Evolutionary conservation across 208 protist species (phyloP).

Genomic region (Herpetomonas muscarum): DNA sequence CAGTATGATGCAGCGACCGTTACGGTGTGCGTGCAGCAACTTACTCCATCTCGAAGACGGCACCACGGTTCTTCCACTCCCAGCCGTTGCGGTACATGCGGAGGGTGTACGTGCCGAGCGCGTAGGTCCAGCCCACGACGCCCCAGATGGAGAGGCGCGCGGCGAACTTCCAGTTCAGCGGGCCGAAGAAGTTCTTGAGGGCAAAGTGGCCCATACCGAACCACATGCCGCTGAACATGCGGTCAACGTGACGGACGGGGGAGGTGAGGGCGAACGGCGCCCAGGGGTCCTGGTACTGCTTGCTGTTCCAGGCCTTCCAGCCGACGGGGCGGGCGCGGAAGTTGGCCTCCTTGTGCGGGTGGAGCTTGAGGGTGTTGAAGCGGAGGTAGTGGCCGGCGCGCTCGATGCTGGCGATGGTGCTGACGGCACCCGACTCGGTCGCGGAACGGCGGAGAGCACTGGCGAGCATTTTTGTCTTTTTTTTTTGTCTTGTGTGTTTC

Average conservation of each 20-base stretch:
- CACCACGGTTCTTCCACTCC: conserved; percentile 87
- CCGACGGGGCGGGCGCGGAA: conserved; percentile 67
- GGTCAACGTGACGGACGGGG: conserved; percentile 69
- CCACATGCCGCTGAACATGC: conserved; percentile 54
- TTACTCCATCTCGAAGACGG: conserved; percentile 82
- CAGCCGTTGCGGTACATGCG: conserved; percentile 85
- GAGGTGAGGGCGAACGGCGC: conserved; percentile 60
- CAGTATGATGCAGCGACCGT: not conserved
- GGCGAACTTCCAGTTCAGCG: conserved; percentile 65
- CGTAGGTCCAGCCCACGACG: conserved; percentile 32
- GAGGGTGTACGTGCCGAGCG: conserved; percentile 48
- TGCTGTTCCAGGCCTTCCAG: conserved; percentile 78
- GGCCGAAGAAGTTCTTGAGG: conserved; percentile 76
- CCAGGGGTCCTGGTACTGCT: conserved; percentile 63
- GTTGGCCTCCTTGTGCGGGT: conserved; percentile 72
- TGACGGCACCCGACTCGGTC: conserved; percentile 30
- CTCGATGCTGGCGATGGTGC: conserved; percentile 58
- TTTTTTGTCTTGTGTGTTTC: not conserved
- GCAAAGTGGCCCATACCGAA: conserved; percentile 83
- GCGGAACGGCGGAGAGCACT: conserved; percentile 58
- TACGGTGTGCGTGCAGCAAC: not conserved
- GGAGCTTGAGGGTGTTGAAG: conserved; percentile 72
- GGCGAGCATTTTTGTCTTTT: conserved; percentile 43
- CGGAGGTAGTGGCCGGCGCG: conserved; percentile 66
- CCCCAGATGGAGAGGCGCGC: conserved; percentile 56